Conservation (phyloP, 345 rosid genomes). For the Populus nigra region DNA sequence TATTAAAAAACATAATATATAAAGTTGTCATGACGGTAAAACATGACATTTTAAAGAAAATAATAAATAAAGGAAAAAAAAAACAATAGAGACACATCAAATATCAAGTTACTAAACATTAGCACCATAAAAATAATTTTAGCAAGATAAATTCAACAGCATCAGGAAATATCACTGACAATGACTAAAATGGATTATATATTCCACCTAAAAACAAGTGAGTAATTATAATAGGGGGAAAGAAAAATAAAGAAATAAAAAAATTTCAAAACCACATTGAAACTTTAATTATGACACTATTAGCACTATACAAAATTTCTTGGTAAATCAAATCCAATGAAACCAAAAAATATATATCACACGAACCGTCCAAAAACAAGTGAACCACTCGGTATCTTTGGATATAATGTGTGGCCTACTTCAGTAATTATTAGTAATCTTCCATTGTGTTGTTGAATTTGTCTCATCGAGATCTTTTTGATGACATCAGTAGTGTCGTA, state of each 20-base stretch:
- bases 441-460: rapidly evolving
- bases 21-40: too few relatives aligned
- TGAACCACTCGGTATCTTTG: rapidly evolving
- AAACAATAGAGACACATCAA: too few relatives aligned
- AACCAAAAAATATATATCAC: too few relatives aligned
- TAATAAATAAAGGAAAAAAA: too few relatives aligned
- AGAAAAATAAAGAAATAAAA: too few relatives aligned
- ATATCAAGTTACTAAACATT: too few relatives aligned
- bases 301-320: rapidly evolving
- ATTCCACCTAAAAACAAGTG: rapidly evolving
- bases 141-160: too few relatives aligned
- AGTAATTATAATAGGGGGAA: too few relatives aligned
- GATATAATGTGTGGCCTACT: rapidly evolving
- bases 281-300: rapidly evolving
- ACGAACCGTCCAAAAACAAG: rapidly evolving
- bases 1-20: too few relatives aligned
- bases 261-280: rapidly evolving
- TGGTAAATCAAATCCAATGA: rapidly evolving
- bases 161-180: rapidly evolving
- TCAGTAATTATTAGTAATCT: rapidly evolving
- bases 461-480: rapidly evolving
- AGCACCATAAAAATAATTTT: too few relatives aligned
- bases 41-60: too few relatives aligned
- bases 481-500: rapidly evolving
- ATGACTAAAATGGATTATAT: rapidly evolving